Evolutionary conservation across 2,329 filamentous ascomycete genomes (phyloP).

Genomic region (Neofusicoccum umdonicola): DNA sequence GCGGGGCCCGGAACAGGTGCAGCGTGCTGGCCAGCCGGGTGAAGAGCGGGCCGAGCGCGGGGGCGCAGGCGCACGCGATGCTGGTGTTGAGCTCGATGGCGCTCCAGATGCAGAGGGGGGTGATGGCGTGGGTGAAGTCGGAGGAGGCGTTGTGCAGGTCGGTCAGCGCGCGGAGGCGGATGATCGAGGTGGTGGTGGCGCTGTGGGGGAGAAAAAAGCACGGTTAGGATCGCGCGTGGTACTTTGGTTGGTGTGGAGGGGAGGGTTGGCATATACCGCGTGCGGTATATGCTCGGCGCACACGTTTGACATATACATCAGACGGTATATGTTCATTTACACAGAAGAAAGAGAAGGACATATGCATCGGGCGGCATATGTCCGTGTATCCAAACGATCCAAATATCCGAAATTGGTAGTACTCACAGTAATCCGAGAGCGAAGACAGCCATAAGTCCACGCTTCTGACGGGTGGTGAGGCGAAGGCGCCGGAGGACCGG

Average conservation of each 20-base stretch:
- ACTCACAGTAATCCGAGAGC: conserved; percentile 14
- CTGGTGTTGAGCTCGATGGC: conserved; percentile 11
- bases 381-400: too few relatives aligned
- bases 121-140: neutral
- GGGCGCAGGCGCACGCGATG: conserved; percentile 15
- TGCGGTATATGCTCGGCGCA: too few relatives aligned
- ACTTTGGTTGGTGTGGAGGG: neutral
- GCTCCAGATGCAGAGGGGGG: neutral
- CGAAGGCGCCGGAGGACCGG: neutral
- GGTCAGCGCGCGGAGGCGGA: conserved; percentile 10
- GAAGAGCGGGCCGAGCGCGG: neutral
- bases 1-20: neutral
- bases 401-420: too few relatives aligned
- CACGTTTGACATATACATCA: too few relatives aligned
- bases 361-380: too few relatives aligned
- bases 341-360: too few relatives aligned
- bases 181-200: conserved; percentile 5
- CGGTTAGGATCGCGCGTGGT: neutral
- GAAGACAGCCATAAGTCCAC: conserved; percentile 10
- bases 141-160: neutral
- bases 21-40: neutral
- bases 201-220: neutral
- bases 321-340: too few relatives aligned
- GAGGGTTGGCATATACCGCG: too few relatives aligned
- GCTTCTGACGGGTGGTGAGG: neutral